phyloP scores from a whole-genome alignment of 805 yeast species.

The Saccharomycopsis babjevae region DNA sequence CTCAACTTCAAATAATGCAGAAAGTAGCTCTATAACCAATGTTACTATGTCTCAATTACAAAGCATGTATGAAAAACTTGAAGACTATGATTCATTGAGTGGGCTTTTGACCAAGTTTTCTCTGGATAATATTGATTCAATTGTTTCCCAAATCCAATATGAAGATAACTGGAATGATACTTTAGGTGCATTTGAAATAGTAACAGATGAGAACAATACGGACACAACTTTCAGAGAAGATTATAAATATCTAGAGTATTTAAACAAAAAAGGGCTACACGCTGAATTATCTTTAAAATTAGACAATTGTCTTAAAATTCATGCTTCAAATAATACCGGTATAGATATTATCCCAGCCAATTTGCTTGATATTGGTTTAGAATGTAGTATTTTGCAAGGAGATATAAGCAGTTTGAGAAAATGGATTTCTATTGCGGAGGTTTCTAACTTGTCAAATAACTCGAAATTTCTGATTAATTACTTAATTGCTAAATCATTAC shows the following conservation, averaged over 20 bases:
- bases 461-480: conserved; percentile 46
- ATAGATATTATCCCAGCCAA: conserved; percentile 33
- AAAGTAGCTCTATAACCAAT: conserved; percentile 25
- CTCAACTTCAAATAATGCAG: background rate
- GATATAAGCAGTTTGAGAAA: conserved; percentile 36
- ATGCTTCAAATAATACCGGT: background rate
- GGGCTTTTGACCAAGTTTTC: conserved; percentile 74
- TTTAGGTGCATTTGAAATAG: conserved; percentile 68
- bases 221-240: conserved; percentile 16
- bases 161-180: conserved; percentile 83
- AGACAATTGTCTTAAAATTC: background rate
- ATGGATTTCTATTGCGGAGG: conserved; percentile 52
- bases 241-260: conserved; percentile 57
- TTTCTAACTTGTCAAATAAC: conserved; percentile 34
- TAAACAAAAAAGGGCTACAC: conserved; percentile 68
- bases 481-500: conserved; percentile 55
- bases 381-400: conserved; percentile 63
- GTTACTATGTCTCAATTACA: conserved; percentile 43
- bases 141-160: conserved; percentile 70
- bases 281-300: conserved; percentile 51
- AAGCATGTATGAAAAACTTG: conserved; percentile 73
- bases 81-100: conserved; percentile 82
- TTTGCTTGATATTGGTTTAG: conserved; percentile 61
- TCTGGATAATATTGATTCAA: conserved; percentile 58
- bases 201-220: conserved; percentile 32